A percentile compares a stretch with the other conserved stretches of the same genome.
phyloP scores from a whole-genome alignment of 164 flowering plant species.

The Aristolochia fimbriata region DNA sequence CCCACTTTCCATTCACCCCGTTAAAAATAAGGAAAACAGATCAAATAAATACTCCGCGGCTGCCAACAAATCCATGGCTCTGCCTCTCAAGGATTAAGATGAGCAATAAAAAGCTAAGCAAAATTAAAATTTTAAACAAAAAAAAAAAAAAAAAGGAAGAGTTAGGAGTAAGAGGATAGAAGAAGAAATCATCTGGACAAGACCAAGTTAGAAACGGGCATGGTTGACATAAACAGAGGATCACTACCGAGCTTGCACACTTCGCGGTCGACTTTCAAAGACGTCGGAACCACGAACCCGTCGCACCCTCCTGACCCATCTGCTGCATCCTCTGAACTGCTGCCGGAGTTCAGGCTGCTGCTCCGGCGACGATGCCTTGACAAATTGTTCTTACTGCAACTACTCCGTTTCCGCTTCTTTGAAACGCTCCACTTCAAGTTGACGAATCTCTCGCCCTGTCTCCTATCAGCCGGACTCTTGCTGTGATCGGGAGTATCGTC shows the following conservation, averaged over 20 bases:
- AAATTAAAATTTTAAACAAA: too few relatives aligned
- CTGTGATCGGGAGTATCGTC: neutral
- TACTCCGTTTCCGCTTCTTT: slow-evolving; percentile 13
- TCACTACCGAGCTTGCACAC: slow-evolving; percentile 57
- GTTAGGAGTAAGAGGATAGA: too few relatives aligned
- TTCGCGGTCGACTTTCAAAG: slow-evolving; percentile 46
- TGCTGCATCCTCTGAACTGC: slow-evolving; percentile 8
- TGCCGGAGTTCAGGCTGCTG: slow-evolving; percentile 10
- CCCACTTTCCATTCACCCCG: too few relatives aligned
- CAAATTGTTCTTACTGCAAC: too few relatives aligned
- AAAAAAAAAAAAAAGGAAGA: too few relatives aligned
- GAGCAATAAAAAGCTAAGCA: too few relatives aligned
- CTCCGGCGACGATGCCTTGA: too few relatives aligned
- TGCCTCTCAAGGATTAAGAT: too few relatives aligned
- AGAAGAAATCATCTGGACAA: slow-evolving; percentile 52
- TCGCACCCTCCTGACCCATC: slow-evolving; percentile 12
- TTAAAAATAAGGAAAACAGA: too few relatives aligned
- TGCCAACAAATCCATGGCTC: too few relatives aligned
- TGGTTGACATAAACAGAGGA: slow-evolving; percentile 28
- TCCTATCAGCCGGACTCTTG: neutral
- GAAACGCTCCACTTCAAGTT: slow-evolving; percentile 2
- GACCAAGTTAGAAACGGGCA: slow-evolving; percentile 55
- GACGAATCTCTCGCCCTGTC: neutral
- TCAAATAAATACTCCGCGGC: too few relatives aligned
- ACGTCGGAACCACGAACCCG: slow-evolving; percentile 22